Evolutionary conservation across 352 stramenopile genomes (phyloP).

Genomic region (Phytophthora multivora): DNA sequence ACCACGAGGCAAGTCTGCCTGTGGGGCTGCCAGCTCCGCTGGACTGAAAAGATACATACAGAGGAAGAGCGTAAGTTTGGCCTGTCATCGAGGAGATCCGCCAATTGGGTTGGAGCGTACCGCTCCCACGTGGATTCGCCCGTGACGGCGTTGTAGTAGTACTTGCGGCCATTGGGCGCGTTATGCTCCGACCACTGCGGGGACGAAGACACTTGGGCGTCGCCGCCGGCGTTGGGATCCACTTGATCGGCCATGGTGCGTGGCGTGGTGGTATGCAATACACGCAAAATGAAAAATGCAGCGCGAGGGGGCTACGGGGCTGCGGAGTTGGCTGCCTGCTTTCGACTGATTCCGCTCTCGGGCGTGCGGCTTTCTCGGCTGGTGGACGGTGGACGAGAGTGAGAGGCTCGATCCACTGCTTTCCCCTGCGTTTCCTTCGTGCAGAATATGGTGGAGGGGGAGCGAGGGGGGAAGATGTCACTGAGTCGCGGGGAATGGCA

Average conservation of each 20-base stretch:
- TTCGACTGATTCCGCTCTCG: slow-evolving; percentile 3
- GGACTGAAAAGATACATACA: slow-evolving; percentile 38
- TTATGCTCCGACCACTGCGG: slow-evolving; percentile 91
- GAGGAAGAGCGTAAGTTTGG: not conserved
- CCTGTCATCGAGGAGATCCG: not conserved
- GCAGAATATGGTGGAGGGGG: slow-evolving; percentile 34
- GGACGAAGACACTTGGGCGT: slow-evolving; percentile 40
- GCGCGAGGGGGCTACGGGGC: slow-evolving; percentile 6
- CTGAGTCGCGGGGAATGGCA: slow-evolving; percentile 11
- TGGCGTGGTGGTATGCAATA: slow-evolving; percentile 40
- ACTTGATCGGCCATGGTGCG: slow-evolving; percentile 72
- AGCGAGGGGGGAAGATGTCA: slow-evolving; percentile 21
- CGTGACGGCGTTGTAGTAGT: slow-evolving; percentile 92
- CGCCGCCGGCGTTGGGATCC: slow-evolving; percentile 41
- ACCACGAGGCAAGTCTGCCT: slow-evolving; percentile 44
- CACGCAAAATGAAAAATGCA: slow-evolving; percentile 62
- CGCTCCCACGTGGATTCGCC: slow-evolving; percentile 91
- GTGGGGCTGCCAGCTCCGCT: slow-evolving; percentile 49
- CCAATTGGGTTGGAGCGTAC: slow-evolving; percentile 37
- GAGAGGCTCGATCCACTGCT: slow-evolving; percentile 23
- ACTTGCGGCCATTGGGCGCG: slow-evolving; percentile 90
- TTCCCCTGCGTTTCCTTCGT: slow-evolving; percentile 28
- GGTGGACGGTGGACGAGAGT: slow-evolving; percentile 18
- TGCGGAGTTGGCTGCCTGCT: slow-evolving; percentile 10
- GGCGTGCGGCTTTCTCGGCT: too few species aligned